Conservation (phyloP, 2,329 filamentous ascomycete genomes). For the Epichloe typhina region DNA sequence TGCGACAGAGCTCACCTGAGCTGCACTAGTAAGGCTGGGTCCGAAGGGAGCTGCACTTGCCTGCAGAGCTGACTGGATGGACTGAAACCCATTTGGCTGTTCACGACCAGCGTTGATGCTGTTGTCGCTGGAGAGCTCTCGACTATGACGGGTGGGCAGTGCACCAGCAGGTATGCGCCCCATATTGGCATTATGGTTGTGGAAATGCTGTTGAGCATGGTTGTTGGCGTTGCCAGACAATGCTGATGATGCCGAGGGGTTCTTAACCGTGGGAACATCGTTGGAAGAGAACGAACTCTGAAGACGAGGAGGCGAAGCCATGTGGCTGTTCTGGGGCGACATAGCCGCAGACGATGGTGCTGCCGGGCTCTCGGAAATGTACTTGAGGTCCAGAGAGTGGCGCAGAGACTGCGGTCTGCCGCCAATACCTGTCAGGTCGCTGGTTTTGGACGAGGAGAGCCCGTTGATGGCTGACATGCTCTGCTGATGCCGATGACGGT, state of each 20-base stretch:
- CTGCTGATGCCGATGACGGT: slow-evolving; percentile 55
- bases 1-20: slow-evolving; percentile 13
- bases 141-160: slow-evolving; percentile 55
- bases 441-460: slow-evolving; percentile 23
- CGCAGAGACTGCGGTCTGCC: slow-evolving; percentile 36
- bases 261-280: slow-evolving; percentile 78
- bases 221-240: slow-evolving; percentile 37
- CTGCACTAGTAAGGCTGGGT: slow-evolving; percentile 31
- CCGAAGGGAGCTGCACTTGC: slow-evolving; percentile 70
- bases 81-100: slow-evolving; percentile 37
- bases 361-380: slow-evolving; percentile 31
- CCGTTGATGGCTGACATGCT: slow-evolving; percentile 37
- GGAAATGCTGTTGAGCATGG: slow-evolving; percentile 50
- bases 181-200: slow-evolving; percentile 71
- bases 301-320: slow-evolving; percentile 58
- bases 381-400: slow-evolving; percentile 45
- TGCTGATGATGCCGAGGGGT: slow-evolving; percentile 34
- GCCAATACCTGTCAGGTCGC: slow-evolving; percentile 33
- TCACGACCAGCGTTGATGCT: slow-evolving; percentile 28
- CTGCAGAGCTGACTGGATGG: slow-evolving; percentile 62
- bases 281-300: slow-evolving; percentile 84
- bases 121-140: slow-evolving; percentile 50
- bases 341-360: slow-evolving; percentile 26
- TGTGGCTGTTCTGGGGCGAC: slow-evolving; percentile 36
- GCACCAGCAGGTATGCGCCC: slow-evolving; percentile 62